A percentile compares a stretch with the other conserved stretches of the same genome.
Evolutionary conservation across 1,284 basidiomycete species (phyloP).

Genomic region (Boletus holoroseus): DNA sequence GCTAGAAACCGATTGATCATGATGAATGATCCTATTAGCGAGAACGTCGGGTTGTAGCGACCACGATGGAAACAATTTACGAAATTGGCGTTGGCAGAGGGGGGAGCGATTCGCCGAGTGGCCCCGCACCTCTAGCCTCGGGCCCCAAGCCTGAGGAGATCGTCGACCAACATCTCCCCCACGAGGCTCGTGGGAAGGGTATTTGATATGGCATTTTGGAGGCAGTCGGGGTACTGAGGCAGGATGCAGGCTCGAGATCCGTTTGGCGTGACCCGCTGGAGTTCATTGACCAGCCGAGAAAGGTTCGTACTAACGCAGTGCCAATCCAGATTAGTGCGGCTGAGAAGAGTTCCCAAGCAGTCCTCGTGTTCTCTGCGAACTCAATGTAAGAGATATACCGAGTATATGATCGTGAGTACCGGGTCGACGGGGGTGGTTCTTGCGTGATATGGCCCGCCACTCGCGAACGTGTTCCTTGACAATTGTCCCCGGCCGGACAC

Average conservation of each 20-base stretch:
- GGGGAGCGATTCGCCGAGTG: constrained; percentile 6
- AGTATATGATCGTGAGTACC: constrained; percentile 23
- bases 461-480: constrained; percentile 6
- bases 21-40: constrained; percentile 23
- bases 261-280: constrained; percentile 10
- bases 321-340: constrained; percentile 24
- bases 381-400: constrained; percentile 14
- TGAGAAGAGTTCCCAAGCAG: constrained; percentile 20
- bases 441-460: constrained; percentile 16
- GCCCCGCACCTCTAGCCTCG: constrained; percentile 3
- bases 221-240: constrained; percentile 24
- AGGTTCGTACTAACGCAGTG: constrained; percentile 24
- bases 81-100: constrained; percentile 13
- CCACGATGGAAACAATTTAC: constrained; percentile 16
- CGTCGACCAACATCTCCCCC: constrained; percentile 11
- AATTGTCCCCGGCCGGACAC: constrained; percentile 14
- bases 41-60: constrained; percentile 13
- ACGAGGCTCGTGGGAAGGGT: constrained; percentile 7
- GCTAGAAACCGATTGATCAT: constrained; percentile 22
- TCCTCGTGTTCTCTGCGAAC: constrained; percentile 6
- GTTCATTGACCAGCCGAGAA: constrained; percentile 19
- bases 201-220: constrained; percentile 23
- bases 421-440: constrained; percentile 11
- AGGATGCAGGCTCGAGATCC: constrained; percentile 22
- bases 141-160: constrained; percentile 6